Percentiles rank a stretch among this genome's conserved stretches.
phyloP scores from a whole-genome alignment of 331 rosid species.

The Acacia concinna region DNA sequence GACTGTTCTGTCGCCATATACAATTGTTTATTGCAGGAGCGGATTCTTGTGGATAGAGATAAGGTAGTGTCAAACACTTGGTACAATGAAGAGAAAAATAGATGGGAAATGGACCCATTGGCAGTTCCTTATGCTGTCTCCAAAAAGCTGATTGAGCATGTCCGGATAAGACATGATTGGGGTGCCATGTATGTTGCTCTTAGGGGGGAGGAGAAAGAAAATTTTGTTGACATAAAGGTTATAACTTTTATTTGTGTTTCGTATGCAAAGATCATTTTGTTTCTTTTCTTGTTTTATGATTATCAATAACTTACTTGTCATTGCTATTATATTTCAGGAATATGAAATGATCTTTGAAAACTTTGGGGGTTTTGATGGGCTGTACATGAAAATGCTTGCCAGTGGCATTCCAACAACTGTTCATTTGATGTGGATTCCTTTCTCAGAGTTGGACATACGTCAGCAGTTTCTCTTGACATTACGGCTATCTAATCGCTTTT shows the following conservation, averaged over 20 bases:
- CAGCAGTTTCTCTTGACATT: slow-evolving; percentile 63
- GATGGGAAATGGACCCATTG: slow-evolving; percentile 95
- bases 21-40: slow-evolving; percentile 61
- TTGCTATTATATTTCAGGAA: slow-evolving; percentile 56
- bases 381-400: slow-evolving; percentile 90
- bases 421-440: slow-evolving; percentile 90
- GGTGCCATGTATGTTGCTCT: slow-evolving; percentile 76
- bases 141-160: slow-evolving; percentile 70
- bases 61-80: slow-evolving; percentile 85
- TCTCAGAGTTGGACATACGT: slow-evolving; percentile 68
- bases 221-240: slow-evolving; percentile 81
- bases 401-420: slow-evolving; percentile 78
- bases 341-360: slow-evolving; percentile 70
- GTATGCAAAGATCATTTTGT: slow-evolving; percentile 11
- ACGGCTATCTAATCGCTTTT: slow-evolving; percentile 52
- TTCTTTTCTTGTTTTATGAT: slow-evolving; percentile 33
- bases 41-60: slow-evolving; percentile 82
- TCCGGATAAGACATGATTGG: slow-evolving; percentile 90
- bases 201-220: slow-evolving; percentile 85
- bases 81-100: slow-evolving; percentile 77
- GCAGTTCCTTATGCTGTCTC: slow-evolving; percentile 85
- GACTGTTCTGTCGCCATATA: slow-evolving; percentile 1
- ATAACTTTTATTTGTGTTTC: slow-evolving; percentile 28
- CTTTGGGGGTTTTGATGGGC: slow-evolving; percentile 92
- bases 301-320: slow-evolving; percentile 29